phyloP scores from a whole-genome alignment of 129 eudicot species.

The Solidago caesia region DNA sequence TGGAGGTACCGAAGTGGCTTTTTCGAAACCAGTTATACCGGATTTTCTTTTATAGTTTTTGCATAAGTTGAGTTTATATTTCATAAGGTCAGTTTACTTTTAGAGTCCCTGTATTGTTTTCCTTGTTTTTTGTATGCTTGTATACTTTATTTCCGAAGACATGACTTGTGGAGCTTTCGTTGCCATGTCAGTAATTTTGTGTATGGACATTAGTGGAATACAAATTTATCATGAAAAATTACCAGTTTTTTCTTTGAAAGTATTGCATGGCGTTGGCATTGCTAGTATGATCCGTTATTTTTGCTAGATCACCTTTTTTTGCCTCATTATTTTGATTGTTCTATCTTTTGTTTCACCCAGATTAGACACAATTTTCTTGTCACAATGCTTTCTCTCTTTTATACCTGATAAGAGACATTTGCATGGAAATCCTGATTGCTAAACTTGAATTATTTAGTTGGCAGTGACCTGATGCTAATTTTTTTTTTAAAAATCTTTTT shows the following conservation, averaged over 20 bases:
- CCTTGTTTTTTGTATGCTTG: constrained; percentile 23
- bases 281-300: neutral
- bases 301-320: too few relatives aligned
- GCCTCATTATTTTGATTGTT: too few relatives aligned
- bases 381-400: too few relatives aligned
- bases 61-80: constrained; percentile 10
- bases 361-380: too few relatives aligned
- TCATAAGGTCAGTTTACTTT: constrained; percentile 31
- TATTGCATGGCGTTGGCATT: neutral
- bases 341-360: too few relatives aligned
- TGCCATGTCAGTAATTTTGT: constrained; percentile 21
- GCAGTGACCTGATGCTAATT: too few relatives aligned
- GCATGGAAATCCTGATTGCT: too few relatives aligned
- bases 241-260: constrained; percentile 1
- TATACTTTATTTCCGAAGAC: constrained; percentile 19
- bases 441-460: too few relatives aligned
- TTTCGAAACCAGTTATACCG: constrained; percentile 70
- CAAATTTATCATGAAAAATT: neutral
- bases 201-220: constrained; percentile 24
- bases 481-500: too few relatives aligned
- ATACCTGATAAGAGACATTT: too few relatives aligned
- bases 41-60: constrained; percentile 76
- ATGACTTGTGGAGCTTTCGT: constrained; percentile 20
- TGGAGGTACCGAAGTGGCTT: constrained; percentile 34
- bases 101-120: constrained; percentile 15